phyloP scores from a whole-genome alignment of 768 basidiomycete genomes.

The Calocybe cyanea region DNA sequence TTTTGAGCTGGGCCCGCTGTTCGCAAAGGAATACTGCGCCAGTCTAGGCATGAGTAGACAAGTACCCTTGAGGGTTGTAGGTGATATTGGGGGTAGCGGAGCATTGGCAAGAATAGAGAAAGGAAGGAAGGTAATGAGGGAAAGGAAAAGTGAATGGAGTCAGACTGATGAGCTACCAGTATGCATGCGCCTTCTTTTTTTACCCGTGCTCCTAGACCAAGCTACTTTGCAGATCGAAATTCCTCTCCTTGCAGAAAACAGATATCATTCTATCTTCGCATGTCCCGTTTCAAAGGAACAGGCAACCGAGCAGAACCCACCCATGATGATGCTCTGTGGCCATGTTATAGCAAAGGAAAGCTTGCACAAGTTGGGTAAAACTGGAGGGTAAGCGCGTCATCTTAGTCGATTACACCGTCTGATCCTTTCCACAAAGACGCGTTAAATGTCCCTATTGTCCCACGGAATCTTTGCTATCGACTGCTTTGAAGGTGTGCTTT shows the following conservation, averaged over 20 bases:
- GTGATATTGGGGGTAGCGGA: slow-evolving; percentile 90
- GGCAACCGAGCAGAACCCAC: slow-evolving; percentile 88
- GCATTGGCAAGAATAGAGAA: slow-evolving; percentile 92
- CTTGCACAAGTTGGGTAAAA: slow-evolving; percentile 83
- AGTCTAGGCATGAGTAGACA: slow-evolving; percentile 86
- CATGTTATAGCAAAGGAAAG: slow-evolving; percentile 95
- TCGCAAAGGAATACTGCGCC: slow-evolving; percentile 87
- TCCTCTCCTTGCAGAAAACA: slow-evolving; percentile 76
- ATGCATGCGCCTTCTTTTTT: slow-evolving; percentile 13
- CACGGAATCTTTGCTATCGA: slow-evolving; percentile 56
- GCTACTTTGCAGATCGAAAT: slow-evolving; percentile 76
- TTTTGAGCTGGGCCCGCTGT: slow-evolving; percentile 74
- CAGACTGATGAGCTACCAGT: slow-evolving; percentile 89
- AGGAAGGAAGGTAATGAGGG: slow-evolving; percentile 89
- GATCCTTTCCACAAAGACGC: slow-evolving; percentile 44
- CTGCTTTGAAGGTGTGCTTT: slow-evolving; percentile 66
- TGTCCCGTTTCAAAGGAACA: slow-evolving; percentile 99
- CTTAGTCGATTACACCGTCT: not conserved
- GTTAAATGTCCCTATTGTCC: slow-evolving; percentile 99
- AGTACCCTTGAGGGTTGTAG: slow-evolving; percentile 82
- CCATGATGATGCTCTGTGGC: slow-evolving; percentile 97
- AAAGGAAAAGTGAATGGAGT: slow-evolving; percentile 90
- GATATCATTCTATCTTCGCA: slow-evolving; percentile 96
- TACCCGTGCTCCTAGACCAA: slow-evolving; percentile 2
- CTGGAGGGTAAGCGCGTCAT: slow-evolving; percentile 49